Evolutionary conservation across 192 early-diverging fungal genomes (phyloP), one percentile per base, ranked within the genome.

Genomic region (Podila verticillata): DNA sequence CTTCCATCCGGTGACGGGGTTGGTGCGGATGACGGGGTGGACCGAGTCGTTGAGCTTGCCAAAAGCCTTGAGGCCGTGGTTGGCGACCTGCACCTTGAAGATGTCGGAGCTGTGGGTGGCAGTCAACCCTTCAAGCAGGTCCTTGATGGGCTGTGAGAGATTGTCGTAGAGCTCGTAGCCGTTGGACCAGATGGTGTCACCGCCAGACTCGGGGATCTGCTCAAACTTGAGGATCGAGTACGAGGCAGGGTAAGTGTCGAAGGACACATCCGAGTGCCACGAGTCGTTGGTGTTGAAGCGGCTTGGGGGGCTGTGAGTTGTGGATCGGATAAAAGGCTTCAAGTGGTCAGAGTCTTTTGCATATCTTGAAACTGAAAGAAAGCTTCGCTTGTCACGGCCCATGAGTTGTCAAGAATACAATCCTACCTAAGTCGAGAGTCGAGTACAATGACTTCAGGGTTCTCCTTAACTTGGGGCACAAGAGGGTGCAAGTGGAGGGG

Each of bases 1-100:
- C 72, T 87, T 87, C 86, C 86, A 87, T 17, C 86, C 85, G 3
- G 86, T 87, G n/a, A 87, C 82, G 22, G 86, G 86, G 73, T 87
- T 87, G 13, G 86, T 87, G 4, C 86, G 82, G 26, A 87, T 68
- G 47, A 87, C 81, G 9, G 86, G 86, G 61, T 87, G 86, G n/a
- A 82, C 62, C 5, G 86, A 68, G n/a, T 66, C 59, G 10, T 85
- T 70, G 20, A 67, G 29, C 13, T 61, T 54, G 2, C 84, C 83
- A 48, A 84, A 72, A 22, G 84, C 63, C 57, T 84, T 82, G 8
- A 73, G 84, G 7, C 71, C 77, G 5, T 59, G 59, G 35, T 39
- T 57, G 20, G 32, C 34, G 7, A 66, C 57, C 32, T 61, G 35
- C 7, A 48, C 28, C 36, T 69, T 75, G 49, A 75, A 75, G 22